Base-by-base conservation (phyloP, 208 protist species). In the Wallacemonas collosoma region DNA sequence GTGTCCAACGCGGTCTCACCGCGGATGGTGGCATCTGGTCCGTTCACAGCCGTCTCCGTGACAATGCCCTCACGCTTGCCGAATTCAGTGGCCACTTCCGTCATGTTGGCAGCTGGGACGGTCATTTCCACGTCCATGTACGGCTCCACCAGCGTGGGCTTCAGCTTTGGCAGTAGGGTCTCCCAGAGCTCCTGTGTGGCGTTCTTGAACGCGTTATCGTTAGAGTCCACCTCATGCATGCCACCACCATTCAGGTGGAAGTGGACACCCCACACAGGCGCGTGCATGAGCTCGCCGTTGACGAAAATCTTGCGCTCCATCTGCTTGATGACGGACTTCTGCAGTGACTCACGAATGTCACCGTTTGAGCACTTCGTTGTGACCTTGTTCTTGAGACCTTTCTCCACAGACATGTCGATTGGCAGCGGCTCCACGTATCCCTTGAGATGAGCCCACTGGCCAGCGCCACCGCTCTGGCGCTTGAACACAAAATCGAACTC, bases 191-290 rank as follows among this genome's bases (percentile, higher is more conserved):
- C 88, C 67, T 96, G 86, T 1, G 96, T 97, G 26, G 97, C 97
- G 68, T 98, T 97, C 77, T 89, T 93, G 89, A 99, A 99, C 14
- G 99, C 98, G 71, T 99, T 80, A 76, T 99, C 99, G 73, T 88
- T 98, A n/a, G 98, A 99, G 83, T 99, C 99, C 53, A 99, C 99
- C 75, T 97, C 89, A 83, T 99, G 99, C 87, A 97, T 95, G 35
- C 77, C 80, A 79, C 99, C 99, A 71, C 99, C 98, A 47, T 86
- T 92, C 35, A 99, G 89, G 69, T 97, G 90, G 68, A 99, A 97
- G 71, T 95, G 92, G 41, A 99, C 93, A 53, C 98, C 98, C 92
- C 95, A 98, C 40, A 98, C 93, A 38, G 96, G 98, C 15, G 95
- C 89, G n/a, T 89, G 93, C 71, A 98, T 98, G 38, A 99, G 86